Percentiles rank a stretch among this genome's conserved stretches.
Evolutionary conservation across 2,329 filamentous ascomycete species (phyloP).

Genomic region (Nothophaeocryptopus gaeumannii): DNA sequence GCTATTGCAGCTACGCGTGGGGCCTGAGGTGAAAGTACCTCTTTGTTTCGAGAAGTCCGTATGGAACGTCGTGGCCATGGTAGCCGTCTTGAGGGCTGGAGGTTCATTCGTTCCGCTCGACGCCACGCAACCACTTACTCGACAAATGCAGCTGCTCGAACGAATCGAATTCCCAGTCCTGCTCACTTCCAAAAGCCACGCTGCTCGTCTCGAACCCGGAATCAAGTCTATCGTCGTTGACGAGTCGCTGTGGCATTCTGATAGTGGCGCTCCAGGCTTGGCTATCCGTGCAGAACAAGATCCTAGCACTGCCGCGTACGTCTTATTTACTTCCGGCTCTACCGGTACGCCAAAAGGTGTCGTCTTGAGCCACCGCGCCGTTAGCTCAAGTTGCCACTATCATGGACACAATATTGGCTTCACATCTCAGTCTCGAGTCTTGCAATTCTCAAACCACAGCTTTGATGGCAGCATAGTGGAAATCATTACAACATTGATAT

Average conservation of each 20-base stretch:
- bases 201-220: too few species aligned
- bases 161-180: too few species aligned
- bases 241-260: neutral
- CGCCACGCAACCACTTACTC: slow-evolving; percentile 25
- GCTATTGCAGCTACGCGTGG: slow-evolving; percentile 6
- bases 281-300: neutral
- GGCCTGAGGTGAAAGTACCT: slow-evolving; percentile 19
- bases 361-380: neutral
- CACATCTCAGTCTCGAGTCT: too few species aligned
- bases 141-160: too few species aligned
- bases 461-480: neutral
- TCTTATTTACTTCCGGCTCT: slow-evolving; percentile 8
- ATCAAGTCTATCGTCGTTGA: neutral
- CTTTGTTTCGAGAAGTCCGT: slow-evolving; percentile 31
- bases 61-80: slow-evolving; percentile 26
- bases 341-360: slow-evolving; percentile 15
- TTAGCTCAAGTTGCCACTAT: neutral
- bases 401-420: too few species aligned
- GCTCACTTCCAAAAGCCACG: too few species aligned
- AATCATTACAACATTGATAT: neutral
- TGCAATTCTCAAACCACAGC: neutral
- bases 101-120: slow-evolving; percentile 30
- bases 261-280: neutral
- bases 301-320: neutral
- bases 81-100: slow-evolving; percentile 32